phyloP scores from a whole-genome alignment of 768 basidiomycete genomes.

The Suillus spraguei region DNA sequence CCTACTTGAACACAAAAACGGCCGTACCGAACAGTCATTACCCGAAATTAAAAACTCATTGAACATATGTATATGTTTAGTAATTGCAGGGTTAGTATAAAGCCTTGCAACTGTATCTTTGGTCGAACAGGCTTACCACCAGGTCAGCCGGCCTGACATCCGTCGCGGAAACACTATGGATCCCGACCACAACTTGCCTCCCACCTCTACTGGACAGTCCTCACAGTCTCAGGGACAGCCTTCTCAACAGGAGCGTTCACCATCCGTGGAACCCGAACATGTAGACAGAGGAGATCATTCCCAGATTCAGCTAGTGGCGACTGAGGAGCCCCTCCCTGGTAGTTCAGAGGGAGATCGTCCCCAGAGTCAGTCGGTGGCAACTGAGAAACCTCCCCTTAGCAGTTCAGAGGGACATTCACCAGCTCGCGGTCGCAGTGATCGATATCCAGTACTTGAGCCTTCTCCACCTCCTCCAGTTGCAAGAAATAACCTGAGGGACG shows the following conservation, averaged over 20 bases:
- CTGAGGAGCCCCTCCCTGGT: slow-evolving; percentile 15
- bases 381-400: slow-evolving; percentile 16
- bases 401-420: background rate
- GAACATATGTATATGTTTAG: background rate
- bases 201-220: background rate
- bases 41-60: background rate
- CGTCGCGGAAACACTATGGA: slow-evolving; percentile 21
- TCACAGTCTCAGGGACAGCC: background rate
- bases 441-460: slow-evolving; percentile 15
- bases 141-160: background rate
- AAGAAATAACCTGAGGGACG: slow-evolving; percentile 19
- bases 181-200: slow-evolving; percentile 4
- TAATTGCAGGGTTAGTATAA: background rate
- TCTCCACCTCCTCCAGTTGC: slow-evolving; percentile 5
- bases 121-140: background rate
- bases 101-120: background rate
- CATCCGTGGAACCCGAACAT: slow-evolving; percentile 12
- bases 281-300: slow-evolving; percentile 4
- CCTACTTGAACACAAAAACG: background rate
- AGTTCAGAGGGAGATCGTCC: slow-evolving; percentile 13
- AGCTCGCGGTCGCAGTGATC: slow-evolving; percentile 9
- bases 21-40: slow-evolving; percentile 11
- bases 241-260: background rate
- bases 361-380: slow-evolving; percentile 5
- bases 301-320: slow-evolving; percentile 3